phyloP scores from a whole-genome alignment of 2,329 filamentous ascomycete genomes.

The Botrytis elliptica region DNA sequence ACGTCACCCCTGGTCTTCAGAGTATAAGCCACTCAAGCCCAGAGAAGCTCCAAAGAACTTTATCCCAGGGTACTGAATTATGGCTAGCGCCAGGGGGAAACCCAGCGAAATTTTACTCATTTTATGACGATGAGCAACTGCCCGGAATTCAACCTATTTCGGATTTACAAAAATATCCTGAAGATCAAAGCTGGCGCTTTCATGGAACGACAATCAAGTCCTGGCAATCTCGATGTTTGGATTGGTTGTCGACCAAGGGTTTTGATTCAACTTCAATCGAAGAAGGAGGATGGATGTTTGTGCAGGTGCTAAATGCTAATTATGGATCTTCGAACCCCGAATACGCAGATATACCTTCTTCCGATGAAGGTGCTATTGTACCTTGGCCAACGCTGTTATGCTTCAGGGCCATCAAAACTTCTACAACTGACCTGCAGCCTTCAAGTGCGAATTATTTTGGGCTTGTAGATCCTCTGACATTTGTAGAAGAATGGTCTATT shows the following conservation, averaged over 20 bases:
- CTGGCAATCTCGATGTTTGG: constrained; percentile 38
- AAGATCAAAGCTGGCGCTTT: constrained; percentile 26
- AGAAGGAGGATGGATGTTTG: constrained; percentile 38
- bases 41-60: constrained; percentile 13
- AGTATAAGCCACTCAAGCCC: constrained; percentile 24
- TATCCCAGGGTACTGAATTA: constrained; percentile 32
- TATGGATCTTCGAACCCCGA: constrained; percentile 31
- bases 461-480: constrained; percentile 39
- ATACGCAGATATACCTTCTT: constrained; percentile 27
- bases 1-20: constrained; percentile 33
- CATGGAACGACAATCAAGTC: constrained; percentile 32
- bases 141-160: constrained; percentile 25
- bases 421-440: constrained; percentile 19
- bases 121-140: constrained; percentile 29
- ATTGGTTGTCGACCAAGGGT: constrained; percentile 38
- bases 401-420: constrained; percentile 32
- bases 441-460: constrained; percentile 5
- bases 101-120: constrained; percentile 36
- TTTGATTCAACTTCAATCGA: constrained; percentile 34
- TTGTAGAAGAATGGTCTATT: constrained; percentile 42
- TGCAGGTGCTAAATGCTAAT: constrained; percentile 34
- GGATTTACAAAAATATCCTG: constrained; percentile 27
- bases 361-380: constrained; percentile 35
- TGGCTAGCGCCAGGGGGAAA: constrained; percentile 39
- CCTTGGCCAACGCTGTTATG: constrained; percentile 40